These are phyloP conservation scores for Diutina mesorugosa DNA, from an alignment of 1,139 yeast genomes.

Conservation along the genomic window DNA sequence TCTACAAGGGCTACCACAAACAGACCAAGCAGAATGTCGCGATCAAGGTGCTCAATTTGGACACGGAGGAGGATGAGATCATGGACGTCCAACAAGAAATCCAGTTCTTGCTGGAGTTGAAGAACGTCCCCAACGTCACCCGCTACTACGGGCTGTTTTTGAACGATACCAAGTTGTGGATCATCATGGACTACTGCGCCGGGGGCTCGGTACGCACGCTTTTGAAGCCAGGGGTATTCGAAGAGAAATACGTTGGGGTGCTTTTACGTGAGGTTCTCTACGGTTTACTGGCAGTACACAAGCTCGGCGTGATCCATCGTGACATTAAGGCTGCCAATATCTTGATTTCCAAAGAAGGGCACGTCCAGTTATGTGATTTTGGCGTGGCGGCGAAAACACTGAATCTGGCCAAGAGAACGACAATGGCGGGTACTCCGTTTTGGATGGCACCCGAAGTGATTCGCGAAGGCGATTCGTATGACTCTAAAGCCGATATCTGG, in stretches of 20 bases:
- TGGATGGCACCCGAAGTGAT: constrained; percentile 99
- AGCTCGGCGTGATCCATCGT: constrained; percentile 84
- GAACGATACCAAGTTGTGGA: constrained; percentile 86
- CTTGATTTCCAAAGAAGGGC: constrained; percentile 78
- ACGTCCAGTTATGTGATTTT: constrained; percentile 87
- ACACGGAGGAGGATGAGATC: constrained; percentile 90
- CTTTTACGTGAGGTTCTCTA: constrained; percentile 67
- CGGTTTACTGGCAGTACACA: constrained; percentile 76
- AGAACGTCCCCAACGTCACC: constrained; percentile 80
- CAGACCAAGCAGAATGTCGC: constrained; percentile 74
- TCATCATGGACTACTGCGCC: constrained; percentile 94
- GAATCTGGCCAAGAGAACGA: constrained; percentile 69
- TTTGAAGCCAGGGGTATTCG: constrained; percentile 77
- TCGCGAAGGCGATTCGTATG: constrained; percentile 80
- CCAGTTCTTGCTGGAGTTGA: constrained; percentile 70
- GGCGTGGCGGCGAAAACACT: constrained; percentile 96
- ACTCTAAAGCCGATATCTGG: constrained; percentile 86
- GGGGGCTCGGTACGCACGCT: constrained; percentile 91
- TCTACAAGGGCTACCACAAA: constrained; percentile 67
- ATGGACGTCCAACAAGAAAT: constrained; percentile 91
- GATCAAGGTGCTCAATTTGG: constrained; percentile 82
- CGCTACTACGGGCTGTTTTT: constrained; percentile 84
- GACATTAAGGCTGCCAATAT: constrained; percentile 96
- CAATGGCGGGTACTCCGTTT: constrained; percentile 98
- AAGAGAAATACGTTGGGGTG: constrained; percentile 72